These are phyloP conservation scores for Saccharomycodes ludwigii DNA, from an alignment of 805 yeast species.

Conservation along the genomic window DNA sequence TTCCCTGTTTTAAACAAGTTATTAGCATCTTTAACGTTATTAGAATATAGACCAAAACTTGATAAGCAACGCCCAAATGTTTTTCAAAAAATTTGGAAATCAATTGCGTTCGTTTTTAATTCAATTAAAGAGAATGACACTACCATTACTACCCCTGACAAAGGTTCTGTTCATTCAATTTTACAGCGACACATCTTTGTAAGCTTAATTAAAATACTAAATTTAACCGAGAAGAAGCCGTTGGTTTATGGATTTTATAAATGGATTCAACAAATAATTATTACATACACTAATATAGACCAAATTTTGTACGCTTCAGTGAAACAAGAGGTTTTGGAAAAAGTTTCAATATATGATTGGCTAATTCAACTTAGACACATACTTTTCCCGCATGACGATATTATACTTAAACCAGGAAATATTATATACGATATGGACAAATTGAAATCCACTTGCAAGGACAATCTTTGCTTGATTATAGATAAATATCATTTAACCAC, in stretches of 20 bases:
- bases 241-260: conserved; percentile 18
- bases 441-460: conserved; percentile 18
- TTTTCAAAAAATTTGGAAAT: too few species aligned
- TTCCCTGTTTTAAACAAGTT: conserved; percentile 6
- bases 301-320: conserved; percentile 3
- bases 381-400: conserved; percentile 36
- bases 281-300: conserved; percentile 6
- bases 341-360: conserved; percentile 11
- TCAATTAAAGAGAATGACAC: too few species aligned
- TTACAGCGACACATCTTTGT: conserved; percentile 4
- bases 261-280: conserved; percentile 11
- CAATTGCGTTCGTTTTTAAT: too few species aligned
- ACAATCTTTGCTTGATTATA: conserved; percentile 16
- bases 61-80: too few species aligned
- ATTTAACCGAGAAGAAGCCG: conserved; percentile 20
- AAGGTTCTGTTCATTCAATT: conserved; percentile 7
- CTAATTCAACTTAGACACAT: conserved; percentile 23
- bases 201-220: conserved; percentile 8
- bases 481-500: conserved; percentile 9
- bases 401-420: conserved; percentile 34
- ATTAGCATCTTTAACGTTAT: too few species aligned
- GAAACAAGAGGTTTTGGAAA: conserved; percentile 13
- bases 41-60: too few species aligned
- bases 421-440: conserved; percentile 25
- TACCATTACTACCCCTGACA: neutral